phyloP scores from a whole-genome alignment of 306 rosid species.

The Fagus crenata region DNA sequence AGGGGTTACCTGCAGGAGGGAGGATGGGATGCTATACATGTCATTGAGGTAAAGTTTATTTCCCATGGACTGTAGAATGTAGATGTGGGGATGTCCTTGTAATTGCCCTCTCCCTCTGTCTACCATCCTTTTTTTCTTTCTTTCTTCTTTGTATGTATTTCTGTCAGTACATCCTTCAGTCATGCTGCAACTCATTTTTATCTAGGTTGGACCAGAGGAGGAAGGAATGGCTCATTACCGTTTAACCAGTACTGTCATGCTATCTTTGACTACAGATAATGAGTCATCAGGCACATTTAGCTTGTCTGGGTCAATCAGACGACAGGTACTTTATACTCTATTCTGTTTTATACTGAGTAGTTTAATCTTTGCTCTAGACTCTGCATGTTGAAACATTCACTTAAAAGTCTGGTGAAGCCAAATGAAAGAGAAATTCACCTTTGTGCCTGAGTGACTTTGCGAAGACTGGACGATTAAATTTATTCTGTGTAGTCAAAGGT shows the following conservation, averaged over 20 bases:
- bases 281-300: slow-evolving; percentile 80
- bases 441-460: not conserved
- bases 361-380: slow-evolving; percentile 6
- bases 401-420: slow-evolving; percentile 17
- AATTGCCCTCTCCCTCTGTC: slow-evolving; percentile 1
- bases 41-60: slow-evolving; percentile 67
- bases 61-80: slow-evolving; percentile 8
- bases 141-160: not conserved
- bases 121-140: slow-evolving; percentile 3
- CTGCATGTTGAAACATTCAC: slow-evolving; percentile 9
- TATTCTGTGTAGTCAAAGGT: not conserved
- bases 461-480: not conserved
- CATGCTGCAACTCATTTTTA: slow-evolving; percentile 19
- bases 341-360: slow-evolving; percentile 19
- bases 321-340: slow-evolving; percentile 62
- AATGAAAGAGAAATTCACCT: slow-evolving; percentile 21
- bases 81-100: slow-evolving; percentile 1
- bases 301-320: slow-evolving; percentile 91
- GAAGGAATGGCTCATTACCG: slow-evolving; percentile 80
- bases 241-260: slow-evolving; percentile 92
- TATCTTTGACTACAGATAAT: slow-evolving; percentile 78
- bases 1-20: slow-evolving; percentile 95
- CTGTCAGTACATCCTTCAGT: not conserved
- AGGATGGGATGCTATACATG: slow-evolving; percentile 99
- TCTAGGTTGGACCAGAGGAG: slow-evolving; percentile 81